A percentile compares a stretch with the other conserved stretches of the same genome.
These are phyloP conservation scores for Colletotrichum cuscutae DNA, from an alignment of 2,329 filamentous ascomycete species.

Conservation along the genomic window DNA sequence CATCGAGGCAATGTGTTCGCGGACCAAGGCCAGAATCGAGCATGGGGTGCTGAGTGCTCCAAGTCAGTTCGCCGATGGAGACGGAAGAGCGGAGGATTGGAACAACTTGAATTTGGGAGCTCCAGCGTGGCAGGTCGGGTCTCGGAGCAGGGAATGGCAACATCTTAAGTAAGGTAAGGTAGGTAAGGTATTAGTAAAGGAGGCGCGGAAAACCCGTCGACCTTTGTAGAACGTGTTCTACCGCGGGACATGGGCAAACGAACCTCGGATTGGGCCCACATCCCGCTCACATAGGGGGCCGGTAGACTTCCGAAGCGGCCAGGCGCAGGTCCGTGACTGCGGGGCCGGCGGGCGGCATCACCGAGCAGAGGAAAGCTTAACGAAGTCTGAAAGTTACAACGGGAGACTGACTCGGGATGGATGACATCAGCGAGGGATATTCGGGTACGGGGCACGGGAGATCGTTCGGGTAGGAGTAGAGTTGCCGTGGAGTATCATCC, in stretches of 20 bases:
- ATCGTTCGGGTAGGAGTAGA: not conserved
- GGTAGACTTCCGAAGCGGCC: not conserved
- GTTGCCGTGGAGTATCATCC: not conserved
- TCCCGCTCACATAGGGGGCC: not conserved
- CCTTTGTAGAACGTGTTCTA: not conserved
- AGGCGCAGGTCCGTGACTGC: not conserved
- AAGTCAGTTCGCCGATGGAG: no score
- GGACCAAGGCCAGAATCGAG: no score
- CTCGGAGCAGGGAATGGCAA: no score
- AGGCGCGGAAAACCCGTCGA: not conserved
- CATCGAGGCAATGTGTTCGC: no score
- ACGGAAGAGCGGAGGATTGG: no score
- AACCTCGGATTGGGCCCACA: not conserved
- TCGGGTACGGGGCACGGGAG: not conserved
- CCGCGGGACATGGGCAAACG: not conserved
- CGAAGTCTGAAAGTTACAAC: not conserved
- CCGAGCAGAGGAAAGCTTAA: conserved; percentile 6
- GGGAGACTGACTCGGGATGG: conserved; percentile 11
- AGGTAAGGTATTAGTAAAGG: no score
- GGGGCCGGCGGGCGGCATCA: not conserved
- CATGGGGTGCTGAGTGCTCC: no score
- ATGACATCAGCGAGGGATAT: not conserved
- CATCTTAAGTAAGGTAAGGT: no score
- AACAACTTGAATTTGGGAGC: no score
- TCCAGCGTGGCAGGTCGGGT: no score